Percentiles rank a stretch among this genome's conserved stretches.
phyloP scores from a whole-genome alignment of 1,284 basidiomycete genomes.

The Irpex rosettiformis region DNA sequence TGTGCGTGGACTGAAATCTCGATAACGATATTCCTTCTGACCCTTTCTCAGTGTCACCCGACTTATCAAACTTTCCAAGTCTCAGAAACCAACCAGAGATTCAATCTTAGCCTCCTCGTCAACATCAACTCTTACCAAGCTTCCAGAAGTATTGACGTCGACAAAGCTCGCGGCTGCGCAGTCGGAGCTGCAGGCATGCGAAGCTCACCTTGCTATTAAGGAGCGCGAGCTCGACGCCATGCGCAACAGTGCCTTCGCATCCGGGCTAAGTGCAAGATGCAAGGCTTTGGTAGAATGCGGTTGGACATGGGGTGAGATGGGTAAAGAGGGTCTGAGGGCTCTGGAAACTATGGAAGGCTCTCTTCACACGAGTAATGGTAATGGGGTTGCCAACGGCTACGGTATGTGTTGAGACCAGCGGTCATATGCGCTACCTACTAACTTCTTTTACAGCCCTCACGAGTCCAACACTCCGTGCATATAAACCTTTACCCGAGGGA shows the following conservation, averaged over 20 bases:
- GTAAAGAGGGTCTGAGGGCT: slow-evolving; percentile 47
- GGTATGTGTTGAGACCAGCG: slow-evolving; percentile 19
- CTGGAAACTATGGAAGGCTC: slow-evolving; percentile 31
- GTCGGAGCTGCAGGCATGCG: slow-evolving; percentile 73
- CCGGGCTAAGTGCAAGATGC: slow-evolving; percentile 59
- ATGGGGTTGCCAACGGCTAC: slow-evolving; percentile 19
- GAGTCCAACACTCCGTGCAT: slow-evolving; percentile 10
- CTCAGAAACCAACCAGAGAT: slow-evolving; percentile 45
- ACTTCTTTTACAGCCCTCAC: neutral
- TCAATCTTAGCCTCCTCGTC: slow-evolving; percentile 36
- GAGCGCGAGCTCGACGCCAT: slow-evolving; percentile 57
- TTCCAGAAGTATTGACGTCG: slow-evolving; percentile 30
- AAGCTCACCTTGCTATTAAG: slow-evolving; percentile 63
- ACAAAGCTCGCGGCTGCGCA: slow-evolving; percentile 64
- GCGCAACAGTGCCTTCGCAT: slow-evolving; percentile 48
- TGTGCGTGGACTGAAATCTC: slow-evolving; percentile 44
- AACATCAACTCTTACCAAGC: slow-evolving; percentile 32
- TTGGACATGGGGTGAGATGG: slow-evolving; percentile 62
- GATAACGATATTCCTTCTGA: neutral
- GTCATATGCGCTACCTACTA: neutral
- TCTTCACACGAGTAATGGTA: slow-evolving; percentile 6
- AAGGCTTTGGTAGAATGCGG: slow-evolving; percentile 65
- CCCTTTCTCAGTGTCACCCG: slow-evolving; percentile 56
- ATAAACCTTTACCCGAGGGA: slow-evolving; percentile 21
- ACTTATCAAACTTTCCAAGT: slow-evolving; percentile 71